These are phyloP conservation scores for Parasarocladium wereldwijsianum DNA, from an alignment of 2,329 filamentous ascomycete genomes.

Conservation along the genomic window DNA sequence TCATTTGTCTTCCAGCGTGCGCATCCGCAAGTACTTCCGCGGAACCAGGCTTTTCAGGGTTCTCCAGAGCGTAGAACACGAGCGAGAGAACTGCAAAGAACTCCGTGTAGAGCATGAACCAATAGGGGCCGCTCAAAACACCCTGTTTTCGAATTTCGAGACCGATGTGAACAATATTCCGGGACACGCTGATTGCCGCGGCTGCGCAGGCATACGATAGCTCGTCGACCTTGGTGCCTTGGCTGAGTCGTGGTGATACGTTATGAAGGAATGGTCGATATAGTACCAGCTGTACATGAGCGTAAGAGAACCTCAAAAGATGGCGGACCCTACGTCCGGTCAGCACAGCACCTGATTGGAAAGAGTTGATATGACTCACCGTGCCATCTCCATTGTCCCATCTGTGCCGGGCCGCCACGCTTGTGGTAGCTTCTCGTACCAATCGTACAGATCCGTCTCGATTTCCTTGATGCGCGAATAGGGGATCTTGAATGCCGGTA, in stretches of 20 bases:
- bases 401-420: slow-evolving; percentile 69
- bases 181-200: slow-evolving; percentile 45
- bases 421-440: slow-evolving; percentile 55
- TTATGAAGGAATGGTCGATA: slow-evolving; percentile 79
- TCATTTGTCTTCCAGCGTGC: slow-evolving; percentile 66
- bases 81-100: slow-evolving; percentile 71
- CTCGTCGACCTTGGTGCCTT: slow-evolving; percentile 50
- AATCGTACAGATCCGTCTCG: slow-evolving; percentile 46
- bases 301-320: slow-evolving; percentile 63
- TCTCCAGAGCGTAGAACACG: slow-evolving; percentile 68
- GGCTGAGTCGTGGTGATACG: slow-evolving; percentile 48
- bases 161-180: slow-evolving; percentile 68
- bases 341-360: background rate
- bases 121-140: slow-evolving; percentile 67
- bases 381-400: slow-evolving; percentile 56
- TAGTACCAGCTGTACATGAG: slow-evolving; percentile 68
- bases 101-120: slow-evolving; percentile 75
- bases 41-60: slow-evolving; percentile 58
- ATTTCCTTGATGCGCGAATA: slow-evolving; percentile 49
- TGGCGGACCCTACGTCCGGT: slow-evolving; percentile 43
- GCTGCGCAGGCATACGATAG: slow-evolving; percentile 62
- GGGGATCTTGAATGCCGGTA: slow-evolving; percentile 46
- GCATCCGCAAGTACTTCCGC: slow-evolving; percentile 78
- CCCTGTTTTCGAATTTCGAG: slow-evolving; percentile 62
- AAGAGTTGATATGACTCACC: slow-evolving; percentile 36